Percentiles rank a stretch among this genome's conserved stretches.
phyloP scores from a whole-genome alignment of 257 asterid genomes.

The Craterostigma plantagineum region DNA sequence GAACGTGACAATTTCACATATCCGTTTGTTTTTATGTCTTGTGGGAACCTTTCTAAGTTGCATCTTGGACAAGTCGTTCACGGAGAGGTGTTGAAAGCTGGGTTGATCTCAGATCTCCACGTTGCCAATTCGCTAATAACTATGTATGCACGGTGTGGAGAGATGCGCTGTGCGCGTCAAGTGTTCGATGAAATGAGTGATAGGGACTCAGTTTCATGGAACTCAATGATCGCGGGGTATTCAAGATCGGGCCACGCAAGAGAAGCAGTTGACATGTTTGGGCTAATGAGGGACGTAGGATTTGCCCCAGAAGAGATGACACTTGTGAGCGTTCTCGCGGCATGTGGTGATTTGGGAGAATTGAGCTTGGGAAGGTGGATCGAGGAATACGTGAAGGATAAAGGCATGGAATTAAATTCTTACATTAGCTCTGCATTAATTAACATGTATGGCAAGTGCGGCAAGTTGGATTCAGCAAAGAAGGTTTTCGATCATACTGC shows the following conservation, averaged over 20 bases:
- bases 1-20: conserved; percentile 69
- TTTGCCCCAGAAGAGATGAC: conserved; percentile 70
- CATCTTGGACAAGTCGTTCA: conserved; percentile 34
- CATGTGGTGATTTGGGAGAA: conserved; percentile 73
- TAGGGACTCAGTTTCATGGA: conserved; percentile 78
- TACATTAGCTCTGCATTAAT: conserved; percentile 68
- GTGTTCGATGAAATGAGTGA: conserved; percentile 64
- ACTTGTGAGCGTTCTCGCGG: conserved; percentile 61
- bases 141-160: conserved; percentile 45
- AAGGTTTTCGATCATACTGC: conserved; percentile 27
- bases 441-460: conserved; percentile 73
- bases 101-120: conserved; percentile 47
- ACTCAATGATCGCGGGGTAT: conserved; percentile 70
- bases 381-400: conserved; percentile 25
- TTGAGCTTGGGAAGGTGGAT: conserved; percentile 44
- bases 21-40: conserved; percentile 69
- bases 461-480: conserved; percentile 55
- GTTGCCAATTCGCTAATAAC: conserved; percentile 65
- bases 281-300: conserved; percentile 38
- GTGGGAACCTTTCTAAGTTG: conserved; percentile 34
- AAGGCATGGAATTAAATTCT: conserved; percentile 34
- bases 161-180: conserved; percentile 31
- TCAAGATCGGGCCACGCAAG: conserved; percentile 39
- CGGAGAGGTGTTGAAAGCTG: conserved; percentile 46
- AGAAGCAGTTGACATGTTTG: conserved; percentile 63